Percentiles rank a stretch among this genome's conserved stretches.
Conservation (phyloP, 176 grass and related monocot species). For the Bonia amplexicaulis region DNA sequence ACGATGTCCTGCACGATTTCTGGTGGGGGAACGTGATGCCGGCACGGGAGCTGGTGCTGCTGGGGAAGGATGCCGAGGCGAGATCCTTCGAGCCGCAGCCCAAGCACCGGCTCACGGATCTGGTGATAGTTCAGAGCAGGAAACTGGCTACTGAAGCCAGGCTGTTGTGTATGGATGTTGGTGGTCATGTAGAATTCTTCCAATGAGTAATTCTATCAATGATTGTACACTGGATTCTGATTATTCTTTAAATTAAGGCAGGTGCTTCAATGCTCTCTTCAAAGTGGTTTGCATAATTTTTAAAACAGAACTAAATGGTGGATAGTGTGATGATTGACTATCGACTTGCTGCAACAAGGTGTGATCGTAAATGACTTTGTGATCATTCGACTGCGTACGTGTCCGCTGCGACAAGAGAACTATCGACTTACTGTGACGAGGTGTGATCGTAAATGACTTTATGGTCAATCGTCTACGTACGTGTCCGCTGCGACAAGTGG, state of each 20-base stretch:
- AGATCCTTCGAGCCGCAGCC: slow-evolving; percentile 62
- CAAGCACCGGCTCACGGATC: slow-evolving; percentile 70
- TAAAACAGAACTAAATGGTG: too few species aligned
- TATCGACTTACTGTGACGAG: too few species aligned
- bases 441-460: too few species aligned
- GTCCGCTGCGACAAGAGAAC: too few species aligned
- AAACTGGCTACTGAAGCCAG: slow-evolving; percentile 72
- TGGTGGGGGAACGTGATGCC: slow-evolving; percentile 92
- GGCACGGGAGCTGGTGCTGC: slow-evolving; percentile 51
- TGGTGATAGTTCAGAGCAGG: slow-evolving; percentile 65
- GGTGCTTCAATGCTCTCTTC: too few species aligned
- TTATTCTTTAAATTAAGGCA: slow-evolving; percentile 37
- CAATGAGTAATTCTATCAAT: slow-evolving; percentile 35
- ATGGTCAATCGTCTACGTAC: too few species aligned
- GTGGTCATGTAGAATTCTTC: slow-evolving; percentile 92
- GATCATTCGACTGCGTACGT: too few species aligned
- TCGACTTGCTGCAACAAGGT: too few species aligned
- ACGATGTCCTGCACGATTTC: slow-evolving; percentile 66
- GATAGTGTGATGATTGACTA: too few species aligned
- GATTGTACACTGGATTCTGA: slow-evolving; percentile 26
- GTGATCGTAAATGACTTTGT: too few species aligned
- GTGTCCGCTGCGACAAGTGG: too few species aligned
- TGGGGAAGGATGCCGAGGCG: slow-evolving; percentile 52
- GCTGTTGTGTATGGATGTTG: slow-evolving; percentile 83
- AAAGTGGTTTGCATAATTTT: too few species aligned